Conservation (phyloP, 345 rosid genomes). For the Rhizophora apiculata region DNA sequence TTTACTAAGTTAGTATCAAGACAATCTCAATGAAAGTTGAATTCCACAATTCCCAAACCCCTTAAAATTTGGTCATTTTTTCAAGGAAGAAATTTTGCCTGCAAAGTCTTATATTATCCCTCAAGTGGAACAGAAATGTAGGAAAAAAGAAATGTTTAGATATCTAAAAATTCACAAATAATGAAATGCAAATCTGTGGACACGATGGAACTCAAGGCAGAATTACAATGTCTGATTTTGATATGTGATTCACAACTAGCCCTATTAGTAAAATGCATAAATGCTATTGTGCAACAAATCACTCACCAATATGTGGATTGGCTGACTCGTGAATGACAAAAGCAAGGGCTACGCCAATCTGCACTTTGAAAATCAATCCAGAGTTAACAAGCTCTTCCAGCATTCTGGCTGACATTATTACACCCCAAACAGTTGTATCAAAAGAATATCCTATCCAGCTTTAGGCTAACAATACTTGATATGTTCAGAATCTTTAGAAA, state of each 20-base stretch:
- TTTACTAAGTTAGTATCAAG: not conserved
- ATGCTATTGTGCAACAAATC: slow-evolving; percentile 1
- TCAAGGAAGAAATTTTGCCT: no score
- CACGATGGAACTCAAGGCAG: no score
- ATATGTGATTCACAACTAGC: not conserved
- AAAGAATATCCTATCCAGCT: not conserved
- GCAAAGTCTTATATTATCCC: no score
- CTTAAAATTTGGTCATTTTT: no score
- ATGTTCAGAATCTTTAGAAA: slow-evolving; percentile 1
- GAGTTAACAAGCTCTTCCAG: slow-evolving; percentile 8
- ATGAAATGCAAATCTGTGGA: no score
- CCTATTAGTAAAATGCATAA: slow-evolving; percentile 3
- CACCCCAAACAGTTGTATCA: not conserved
- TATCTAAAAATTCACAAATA: no score
- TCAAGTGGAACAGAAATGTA: no score
- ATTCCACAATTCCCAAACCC: no score
- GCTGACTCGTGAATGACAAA: slow-evolving; percentile 99
- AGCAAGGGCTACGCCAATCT: slow-evolving; percentile 95
- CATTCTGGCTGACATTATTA: not conserved
- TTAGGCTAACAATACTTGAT: not conserved
- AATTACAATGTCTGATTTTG: not conserved
- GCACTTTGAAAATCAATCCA: slow-evolving; percentile 28
- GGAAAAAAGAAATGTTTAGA: no score
- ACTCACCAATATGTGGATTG: slow-evolving; percentile 95
- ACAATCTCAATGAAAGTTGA: not conserved